These are phyloP conservation scores for Nicotiana benthamiana DNA, from an alignment of 257 asterid genomes.

Conservation along the genomic window DNA sequence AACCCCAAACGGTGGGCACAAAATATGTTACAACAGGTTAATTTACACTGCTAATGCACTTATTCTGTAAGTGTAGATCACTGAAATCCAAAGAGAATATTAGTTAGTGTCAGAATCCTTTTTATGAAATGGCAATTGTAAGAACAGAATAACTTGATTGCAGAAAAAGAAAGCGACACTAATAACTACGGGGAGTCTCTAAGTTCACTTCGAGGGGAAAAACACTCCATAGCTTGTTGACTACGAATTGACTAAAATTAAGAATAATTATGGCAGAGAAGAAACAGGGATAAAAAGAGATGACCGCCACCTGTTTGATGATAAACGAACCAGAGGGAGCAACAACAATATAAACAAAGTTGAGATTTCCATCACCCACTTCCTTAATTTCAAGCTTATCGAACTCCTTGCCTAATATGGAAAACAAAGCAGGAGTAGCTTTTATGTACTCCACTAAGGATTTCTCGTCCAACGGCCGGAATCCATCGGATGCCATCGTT, in stretches of 20 bases:
- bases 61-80: not conserved
- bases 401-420: slow-evolving; percentile 51
- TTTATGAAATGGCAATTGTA: not conserved
- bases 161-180: not conserved
- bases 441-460: slow-evolving; percentile 61
- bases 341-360: slow-evolving; percentile 71
- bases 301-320: slow-evolving; percentile 65
- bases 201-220: not conserved
- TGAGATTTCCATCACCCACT: slow-evolving; percentile 98
- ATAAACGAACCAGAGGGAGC: slow-evolving; percentile 59
- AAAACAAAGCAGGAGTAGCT: slow-evolving; percentile 62
- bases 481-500: slow-evolving; percentile 50
- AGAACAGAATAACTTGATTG: not conserved
- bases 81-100: not conserved
- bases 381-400: slow-evolving; percentile 65
- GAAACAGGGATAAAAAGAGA: not conserved
- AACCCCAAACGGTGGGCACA: not conserved
- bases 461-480: slow-evolving; percentile 66
- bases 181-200: not conserved
- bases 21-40: not conserved
- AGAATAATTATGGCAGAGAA: not conserved
- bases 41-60: not conserved
- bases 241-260: not conserved
- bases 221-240: not conserved
- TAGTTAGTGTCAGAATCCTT: not conserved